A percentile compares a stretch with the other conserved stretches of the same genome.
These are phyloP conservation scores for Punica granatum DNA, from an alignment of 345 rosid species.

Conservation along the genomic window DNA sequence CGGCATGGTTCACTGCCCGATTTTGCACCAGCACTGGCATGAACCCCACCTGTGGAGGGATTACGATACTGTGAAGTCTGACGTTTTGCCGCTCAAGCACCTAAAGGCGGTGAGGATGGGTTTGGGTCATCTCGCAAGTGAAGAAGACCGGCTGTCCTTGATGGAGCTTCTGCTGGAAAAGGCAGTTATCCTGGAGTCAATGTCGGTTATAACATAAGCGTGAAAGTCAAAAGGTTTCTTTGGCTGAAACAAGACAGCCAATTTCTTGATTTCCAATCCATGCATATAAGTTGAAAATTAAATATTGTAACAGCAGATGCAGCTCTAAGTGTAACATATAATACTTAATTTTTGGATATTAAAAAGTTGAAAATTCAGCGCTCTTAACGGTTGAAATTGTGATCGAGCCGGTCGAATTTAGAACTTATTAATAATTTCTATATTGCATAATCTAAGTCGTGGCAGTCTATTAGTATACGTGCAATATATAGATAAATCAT, in stretches of 20 bases:
- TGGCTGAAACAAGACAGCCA: background rate
- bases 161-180: constrained; percentile 13
- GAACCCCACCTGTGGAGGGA: constrained; percentile 21
- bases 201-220: constrained; percentile 1
- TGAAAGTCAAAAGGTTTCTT: background rate
- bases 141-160: background rate
- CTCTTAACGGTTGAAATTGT: too few relatives aligned
- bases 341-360: too few relatives aligned
- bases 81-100: constrained; percentile 5
- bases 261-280: too few relatives aligned
- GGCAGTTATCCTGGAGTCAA: constrained; percentile 8
- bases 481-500: too few relatives aligned
- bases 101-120: background rate
- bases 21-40: constrained; percentile 14
- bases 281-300: too few relatives aligned
- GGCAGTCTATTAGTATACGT: too few relatives aligned
- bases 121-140: background rate
- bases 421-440: too few relatives aligned
- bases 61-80: constrained; percentile 7
- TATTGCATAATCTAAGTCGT: too few relatives aligned
- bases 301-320: too few relatives aligned
- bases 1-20: background rate
- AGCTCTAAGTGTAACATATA: too few relatives aligned
- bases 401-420: too few relatives aligned
- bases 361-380: too few relatives aligned